A percentile compares a stretch with the other conserved stretches of the same genome.
phyloP scores from a whole-genome alignment of 768 basidiomycete species.

The Cubamyces lactineus region DNA sequence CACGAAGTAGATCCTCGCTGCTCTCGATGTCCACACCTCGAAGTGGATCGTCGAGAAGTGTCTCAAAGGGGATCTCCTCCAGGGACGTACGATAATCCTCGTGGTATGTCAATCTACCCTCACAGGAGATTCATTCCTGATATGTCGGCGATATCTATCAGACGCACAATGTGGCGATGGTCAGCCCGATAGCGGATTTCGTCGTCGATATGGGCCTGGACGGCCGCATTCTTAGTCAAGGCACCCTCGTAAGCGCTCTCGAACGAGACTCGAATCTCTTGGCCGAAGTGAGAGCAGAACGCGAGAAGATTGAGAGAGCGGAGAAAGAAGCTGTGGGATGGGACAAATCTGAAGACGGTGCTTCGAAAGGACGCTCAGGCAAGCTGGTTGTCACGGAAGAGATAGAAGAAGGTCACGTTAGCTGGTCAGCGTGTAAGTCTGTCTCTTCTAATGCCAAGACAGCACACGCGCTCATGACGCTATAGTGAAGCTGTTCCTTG shows the following conservation, averaged over 20 bases:
- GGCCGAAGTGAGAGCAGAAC: conserved; percentile 29
- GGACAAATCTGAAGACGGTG: conserved; percentile 22
- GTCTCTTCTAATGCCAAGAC: conserved; percentile 4
- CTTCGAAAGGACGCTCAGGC: conserved; percentile 40
- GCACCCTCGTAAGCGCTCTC: conserved; percentile 49
- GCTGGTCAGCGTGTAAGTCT: conserved; percentile 43
- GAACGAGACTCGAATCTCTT: conserved; percentile 39
- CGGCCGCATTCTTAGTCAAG: conserved; percentile 53
- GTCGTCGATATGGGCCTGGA: conserved; percentile 55
- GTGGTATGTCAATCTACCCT: conserved; percentile 38
- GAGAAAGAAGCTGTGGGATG: conserved; percentile 29
- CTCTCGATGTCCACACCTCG: conserved; percentile 54
- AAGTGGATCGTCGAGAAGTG: conserved; percentile 47
- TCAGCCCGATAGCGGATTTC: conserved; percentile 52
- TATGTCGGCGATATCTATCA: conserved; percentile 4
- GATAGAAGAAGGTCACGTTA: conserved; percentile 59
- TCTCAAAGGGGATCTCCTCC: conserved; percentile 46
- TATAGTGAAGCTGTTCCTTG: conserved; percentile 8
- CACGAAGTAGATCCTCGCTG: conserved; percentile 45
- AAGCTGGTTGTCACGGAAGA: conserved; percentile 70
- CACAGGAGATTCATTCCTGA: too few relatives aligned
- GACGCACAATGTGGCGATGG: conserved; percentile 56
- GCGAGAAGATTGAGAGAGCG: conserved; percentile 25
- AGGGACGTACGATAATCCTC: conserved; percentile 49
- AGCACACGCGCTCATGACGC: not conserved